A percentile compares a stretch with the other conserved stretches of the same genome.
Conservation (phyloP, 495 filamentous ascomycete species). For the Tuber borchii region DNA sequence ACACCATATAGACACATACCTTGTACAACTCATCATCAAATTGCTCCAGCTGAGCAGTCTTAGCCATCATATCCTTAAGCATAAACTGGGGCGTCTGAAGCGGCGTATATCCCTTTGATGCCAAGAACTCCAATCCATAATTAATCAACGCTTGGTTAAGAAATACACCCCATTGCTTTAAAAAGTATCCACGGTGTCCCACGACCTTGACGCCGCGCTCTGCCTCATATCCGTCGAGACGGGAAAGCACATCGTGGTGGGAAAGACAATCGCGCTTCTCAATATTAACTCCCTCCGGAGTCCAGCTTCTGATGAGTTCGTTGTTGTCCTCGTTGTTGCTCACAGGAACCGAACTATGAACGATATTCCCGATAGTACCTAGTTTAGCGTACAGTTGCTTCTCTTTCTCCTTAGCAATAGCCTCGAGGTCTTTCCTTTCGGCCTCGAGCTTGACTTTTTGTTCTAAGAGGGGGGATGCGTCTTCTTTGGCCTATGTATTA, state of each 20-base stretch:
- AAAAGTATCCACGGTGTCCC: slow-evolving; percentile 89
- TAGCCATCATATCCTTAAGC: slow-evolving; percentile 94
- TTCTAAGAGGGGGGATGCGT: slow-evolving; percentile 64
- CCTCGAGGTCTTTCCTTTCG: slow-evolving; percentile 69
- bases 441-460: slow-evolving; percentile 71
- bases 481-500: slow-evolving; percentile 64
- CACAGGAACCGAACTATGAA: slow-evolving; percentile 86
- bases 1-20: slow-evolving; percentile 8
- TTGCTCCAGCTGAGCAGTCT: slow-evolving; percentile 93
- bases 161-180: slow-evolving; percentile 86
- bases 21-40: slow-evolving; percentile 98
- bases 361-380: slow-evolving; percentile 83
- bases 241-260: slow-evolving; percentile 87
- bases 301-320: slow-evolving; percentile 65
- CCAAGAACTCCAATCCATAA: slow-evolving; percentile 85
- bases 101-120: slow-evolving; percentile 68
- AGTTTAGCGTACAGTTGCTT: slow-evolving; percentile 64
- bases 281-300: slow-evolving; percentile 61
- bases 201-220: slow-evolving; percentile 91
- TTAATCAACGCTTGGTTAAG: slow-evolving; percentile 87
- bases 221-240: slow-evolving; percentile 86
- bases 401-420: slow-evolving; percentile 67
- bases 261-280: slow-evolving; percentile 70
- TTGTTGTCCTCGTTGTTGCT: slow-evolving; percentile 92
- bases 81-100: slow-evolving; percentile 94